These are phyloP conservation scores for Pisolithus marmoratus DNA, from an alignment of 768 basidiomycete genomes.

Conservation along the genomic window DNA sequence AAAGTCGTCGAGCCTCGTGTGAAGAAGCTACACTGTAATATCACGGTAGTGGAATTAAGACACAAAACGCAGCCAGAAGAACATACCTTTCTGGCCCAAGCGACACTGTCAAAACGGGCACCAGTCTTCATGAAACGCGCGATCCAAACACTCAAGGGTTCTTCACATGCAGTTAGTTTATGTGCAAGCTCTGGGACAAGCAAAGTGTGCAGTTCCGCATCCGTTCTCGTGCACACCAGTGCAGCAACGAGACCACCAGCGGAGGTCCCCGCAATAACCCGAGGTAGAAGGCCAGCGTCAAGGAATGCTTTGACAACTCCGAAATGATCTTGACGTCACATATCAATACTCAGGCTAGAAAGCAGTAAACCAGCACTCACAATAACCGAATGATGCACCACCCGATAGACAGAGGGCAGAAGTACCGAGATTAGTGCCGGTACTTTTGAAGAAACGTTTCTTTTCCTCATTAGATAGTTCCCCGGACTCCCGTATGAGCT, in stretches of 20 bases:
- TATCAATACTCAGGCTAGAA: background rate
- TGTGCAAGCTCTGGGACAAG: slow-evolving; percentile 82
- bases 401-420: slow-evolving; percentile 95
- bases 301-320: slow-evolving; percentile 92
- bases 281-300: slow-evolving; percentile 78
- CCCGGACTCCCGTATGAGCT: slow-evolving; percentile 67
- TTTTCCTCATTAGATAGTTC: slow-evolving; percentile 84
- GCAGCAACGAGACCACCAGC: slow-evolving; percentile 81
- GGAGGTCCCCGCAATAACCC: slow-evolving; percentile 92
- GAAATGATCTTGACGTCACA: slow-evolving; percentile 56
- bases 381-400: slow-evolving; percentile 93
- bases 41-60: background rate
- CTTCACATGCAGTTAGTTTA: slow-evolving; percentile 77
- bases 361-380: slow-evolving; percentile 36
- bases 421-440: slow-evolving; percentile 85
- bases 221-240: slow-evolving; percentile 80
- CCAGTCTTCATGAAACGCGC: slow-evolving; percentile 79
- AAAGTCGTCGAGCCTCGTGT: slow-evolving; percentile 94
- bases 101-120: slow-evolving; percentile 87
- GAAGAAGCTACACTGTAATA: slow-evolving; percentile 74
- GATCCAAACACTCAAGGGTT: slow-evolving; percentile 64
- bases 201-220: slow-evolving; percentile 75
- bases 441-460: slow-evolving; percentile 82
- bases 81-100: slow-evolving; percentile 84
- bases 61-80: background rate